phyloP scores from a whole-genome alignment of 805 yeast genomes.

The Candida sakaeoensis region DNA sequence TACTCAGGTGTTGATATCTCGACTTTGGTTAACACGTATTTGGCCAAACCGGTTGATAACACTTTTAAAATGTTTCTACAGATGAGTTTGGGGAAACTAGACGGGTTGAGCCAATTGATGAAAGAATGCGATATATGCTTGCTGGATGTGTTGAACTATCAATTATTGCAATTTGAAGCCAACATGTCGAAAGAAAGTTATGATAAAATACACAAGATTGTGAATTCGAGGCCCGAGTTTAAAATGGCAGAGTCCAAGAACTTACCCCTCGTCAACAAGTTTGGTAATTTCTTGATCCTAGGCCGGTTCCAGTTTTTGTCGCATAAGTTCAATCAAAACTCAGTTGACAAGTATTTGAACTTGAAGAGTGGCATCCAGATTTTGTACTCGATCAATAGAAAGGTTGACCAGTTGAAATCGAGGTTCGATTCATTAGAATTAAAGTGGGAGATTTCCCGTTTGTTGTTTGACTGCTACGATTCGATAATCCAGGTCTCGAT shows the following conservation, averaged over 20 bases:
- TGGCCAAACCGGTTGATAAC: constrained; percentile 10
- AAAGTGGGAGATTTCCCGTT: constrained; percentile 34
- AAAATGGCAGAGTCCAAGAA: constrained; percentile 14
- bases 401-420: constrained; percentile 15
- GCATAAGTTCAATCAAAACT: constrained; percentile 18
- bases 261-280: constrained; percentile 11
- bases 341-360: constrained; percentile 31
- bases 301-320: constrained; percentile 34
- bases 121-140: constrained; percentile 9
- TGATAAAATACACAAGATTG: constrained; percentile 18
- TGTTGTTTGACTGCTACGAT: constrained; percentile 37
- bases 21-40: constrained; percentile 4
- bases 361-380: constrained; percentile 49
- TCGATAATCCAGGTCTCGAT: constrained; percentile 36
- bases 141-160: constrained; percentile 19
- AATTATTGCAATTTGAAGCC: constrained; percentile 29
- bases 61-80: constrained; percentile 10
- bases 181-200: constrained; percentile 23
- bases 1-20: constrained; percentile 16
- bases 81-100: constrained; percentile 12
- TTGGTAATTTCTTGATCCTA: constrained; percentile 25
- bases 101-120: constrained; percentile 13
- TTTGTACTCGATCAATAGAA: constrained; percentile 50
- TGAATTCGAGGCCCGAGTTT: constrained; percentile 28
- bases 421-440: constrained; percentile 19